Base-by-base conservation (phyloP, 495 filamentous ascomycete species). In the Emericellopsis terricola region DNA sequence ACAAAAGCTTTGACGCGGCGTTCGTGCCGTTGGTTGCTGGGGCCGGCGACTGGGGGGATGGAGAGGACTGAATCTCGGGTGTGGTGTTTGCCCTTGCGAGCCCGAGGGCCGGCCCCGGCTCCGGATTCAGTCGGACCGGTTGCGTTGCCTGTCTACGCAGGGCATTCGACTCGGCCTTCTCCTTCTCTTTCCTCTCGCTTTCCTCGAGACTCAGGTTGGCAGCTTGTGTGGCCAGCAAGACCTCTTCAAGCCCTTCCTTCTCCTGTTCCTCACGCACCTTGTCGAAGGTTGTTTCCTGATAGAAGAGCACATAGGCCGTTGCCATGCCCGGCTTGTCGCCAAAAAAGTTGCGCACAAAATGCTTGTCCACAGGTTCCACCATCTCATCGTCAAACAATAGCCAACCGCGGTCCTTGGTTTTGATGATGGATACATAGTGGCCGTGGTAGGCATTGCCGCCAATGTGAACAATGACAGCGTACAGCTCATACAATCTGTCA, bases 391-490 rank as follows among this genome's bases (percentile, higher is more conserved):
- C 89, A 41, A 97, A 97, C 3, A 97, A 58, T 35, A 97, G 51
- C 89, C 89, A 97, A 17, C 89, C 89, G 15, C 81, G 71, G 49
- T 96, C 87, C 48, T 93, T 73, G 1, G 89, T 97, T 53, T 97
- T 97, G 62, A 97, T 89, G 19, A 97, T 86, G 7, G 85, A 78
- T 21, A 97, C 86, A 43, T 97, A 97, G 47, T 97, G 89, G 8
- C 89, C 89, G 45, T 96, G 91, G 46, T 94, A 94, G 0, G 89
- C 89, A 4, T 89, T 91, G n/a, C 86, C 86, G 17, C 89, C 89
- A 37, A 97, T 94, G 45, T 97, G 89, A 8, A 97, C 83, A n/a
- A 97, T 85, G 15, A 97, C 86, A 1, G 91, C 91, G 49, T 97
- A 97, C 7, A 97, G 59, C 56, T 97, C 89, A 54, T 97, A 97